Conservation (phyloP, 2,329 filamentous ascomycete species). For the Cytospora mali region DNA sequence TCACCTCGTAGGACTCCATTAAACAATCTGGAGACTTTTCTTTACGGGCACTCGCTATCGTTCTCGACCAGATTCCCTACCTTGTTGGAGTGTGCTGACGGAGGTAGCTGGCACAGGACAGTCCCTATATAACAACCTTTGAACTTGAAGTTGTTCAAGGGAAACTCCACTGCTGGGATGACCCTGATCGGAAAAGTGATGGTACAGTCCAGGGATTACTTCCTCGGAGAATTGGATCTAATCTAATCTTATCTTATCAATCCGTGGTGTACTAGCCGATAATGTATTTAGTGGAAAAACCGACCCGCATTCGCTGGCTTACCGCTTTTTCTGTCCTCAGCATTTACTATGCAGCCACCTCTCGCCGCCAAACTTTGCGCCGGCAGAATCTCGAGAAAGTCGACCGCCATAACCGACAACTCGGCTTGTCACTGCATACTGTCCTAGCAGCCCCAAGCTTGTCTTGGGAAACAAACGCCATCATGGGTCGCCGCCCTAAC, state of each 20-base stretch:
- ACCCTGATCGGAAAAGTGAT: too few species aligned
- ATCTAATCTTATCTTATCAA: constrained; percentile 9
- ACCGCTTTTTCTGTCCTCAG: constrained; percentile 20
- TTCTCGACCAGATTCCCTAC: too few species aligned
- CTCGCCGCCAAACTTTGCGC: constrained; percentile 22
- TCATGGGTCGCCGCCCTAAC: constrained; percentile 83
- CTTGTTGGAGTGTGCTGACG: too few species aligned
- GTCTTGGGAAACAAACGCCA: constrained; percentile 20
- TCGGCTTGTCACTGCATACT: not conserved
- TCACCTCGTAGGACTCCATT: too few species aligned
- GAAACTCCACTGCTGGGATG: too few species aligned
- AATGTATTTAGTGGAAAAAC: not conserved
- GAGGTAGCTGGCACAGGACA: too few species aligned
- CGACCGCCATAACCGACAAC: constrained; percentile 1
- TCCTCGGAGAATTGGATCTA: not conserved
- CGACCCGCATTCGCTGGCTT: not conserved
- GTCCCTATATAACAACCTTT: too few species aligned
- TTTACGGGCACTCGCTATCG: too few species aligned
- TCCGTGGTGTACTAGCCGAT: not conserved
- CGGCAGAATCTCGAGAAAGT: constrained; percentile 23
- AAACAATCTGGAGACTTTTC: too few species aligned
- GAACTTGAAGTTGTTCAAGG: not conserved
- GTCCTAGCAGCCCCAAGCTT: not conserved
- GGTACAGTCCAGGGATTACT: too few species aligned
- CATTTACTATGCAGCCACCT: not conserved